Conservation (phyloP, 2,329 filamentous ascomycete genomes). For the Fonsecaea multimorphosa region DNA sequence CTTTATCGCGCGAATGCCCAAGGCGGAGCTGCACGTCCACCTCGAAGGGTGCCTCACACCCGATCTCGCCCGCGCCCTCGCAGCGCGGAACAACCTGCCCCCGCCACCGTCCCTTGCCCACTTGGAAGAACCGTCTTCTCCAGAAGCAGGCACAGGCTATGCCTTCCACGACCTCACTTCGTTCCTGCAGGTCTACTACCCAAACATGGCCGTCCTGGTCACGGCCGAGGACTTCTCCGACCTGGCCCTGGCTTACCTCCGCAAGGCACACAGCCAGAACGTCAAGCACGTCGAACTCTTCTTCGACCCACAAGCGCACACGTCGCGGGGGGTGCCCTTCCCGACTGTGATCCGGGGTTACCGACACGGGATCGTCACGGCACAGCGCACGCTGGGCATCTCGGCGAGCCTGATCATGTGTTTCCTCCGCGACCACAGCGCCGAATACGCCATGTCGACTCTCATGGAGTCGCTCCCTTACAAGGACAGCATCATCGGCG, state of each 20-base stretch:
- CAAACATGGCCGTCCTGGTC: conserved; percentile 73
- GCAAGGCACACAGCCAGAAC: conserved; percentile 66
- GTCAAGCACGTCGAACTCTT: conserved; percentile 78
- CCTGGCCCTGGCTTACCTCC: conserved; percentile 74
- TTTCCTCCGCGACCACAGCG: conserved; percentile 61
- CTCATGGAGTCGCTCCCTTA: conserved; percentile 38
- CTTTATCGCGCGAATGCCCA: conserved; percentile 37
- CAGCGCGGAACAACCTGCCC: conserved; percentile 35
- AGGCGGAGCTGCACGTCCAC: conserved; percentile 37
- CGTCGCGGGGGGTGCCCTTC: conserved; percentile 66
- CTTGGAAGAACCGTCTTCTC: conserved; percentile 22
- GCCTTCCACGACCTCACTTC: conserved; percentile 37
- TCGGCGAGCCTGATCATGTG: conserved; percentile 72
- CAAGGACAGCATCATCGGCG: conserved; percentile 38
- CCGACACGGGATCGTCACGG: conserved; percentile 63
- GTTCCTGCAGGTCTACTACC: conserved; percentile 79
- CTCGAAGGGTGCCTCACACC: conserved; percentile 38
- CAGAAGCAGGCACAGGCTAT: conserved; percentile 27
- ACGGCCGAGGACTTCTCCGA: conserved; percentile 72
- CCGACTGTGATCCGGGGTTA: conserved; percentile 70
- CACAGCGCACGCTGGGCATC: conserved; percentile 67
- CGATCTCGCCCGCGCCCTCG: conserved; percentile 27
- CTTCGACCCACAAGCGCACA: conserved; percentile 81
- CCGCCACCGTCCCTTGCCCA: conserved; percentile 30
- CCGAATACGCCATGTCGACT: conserved; percentile 39